Conservation (phyloP, 495 filamentous ascomycete species). For the Astrocystis sublimbata region DNA sequence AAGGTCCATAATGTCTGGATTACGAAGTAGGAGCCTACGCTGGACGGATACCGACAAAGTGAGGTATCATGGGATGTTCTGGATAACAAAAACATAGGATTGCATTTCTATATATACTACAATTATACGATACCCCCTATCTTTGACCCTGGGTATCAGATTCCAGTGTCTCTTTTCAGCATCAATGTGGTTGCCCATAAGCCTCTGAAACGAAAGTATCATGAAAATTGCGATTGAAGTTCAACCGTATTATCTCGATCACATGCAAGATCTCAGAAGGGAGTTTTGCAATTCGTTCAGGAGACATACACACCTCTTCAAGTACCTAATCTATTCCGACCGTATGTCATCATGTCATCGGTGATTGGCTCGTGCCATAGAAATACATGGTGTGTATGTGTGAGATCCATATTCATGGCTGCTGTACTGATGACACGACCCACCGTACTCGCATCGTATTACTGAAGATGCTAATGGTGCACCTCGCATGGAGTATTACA, state of each 20-base stretch:
- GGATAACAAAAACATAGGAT: background rate
- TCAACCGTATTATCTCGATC: too few relatives aligned
- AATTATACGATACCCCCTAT: background rate
- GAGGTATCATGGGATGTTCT: background rate
- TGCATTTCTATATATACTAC: background rate
- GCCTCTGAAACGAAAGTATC: too few relatives aligned
- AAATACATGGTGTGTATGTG: background rate
- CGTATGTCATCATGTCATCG: slow-evolving; percentile 3
- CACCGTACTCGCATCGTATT: background rate
- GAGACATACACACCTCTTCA: background rate
- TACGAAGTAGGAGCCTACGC: slow-evolving; percentile 1
- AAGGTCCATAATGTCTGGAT: slow-evolving; percentile 12
- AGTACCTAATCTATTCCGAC: background rate
- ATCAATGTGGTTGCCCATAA: too few relatives aligned
- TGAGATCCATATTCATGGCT: background rate
- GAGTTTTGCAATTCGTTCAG: too few relatives aligned
- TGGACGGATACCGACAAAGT: background rate
- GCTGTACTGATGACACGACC: too few relatives aligned
- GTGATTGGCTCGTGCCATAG: background rate
- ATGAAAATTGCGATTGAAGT: too few relatives aligned
- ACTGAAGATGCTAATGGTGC: too few relatives aligned
- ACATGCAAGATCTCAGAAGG: too few relatives aligned
- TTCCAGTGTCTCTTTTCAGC: too few relatives aligned
- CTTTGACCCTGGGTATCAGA: background rate
- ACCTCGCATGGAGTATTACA: too few relatives aligned